Percentiles rank a stretch among this genome's conserved stretches.
phyloP scores from a whole-genome alignment of 2,329 filamentous ascomycete species.

The Xylogone sp. region DNA sequence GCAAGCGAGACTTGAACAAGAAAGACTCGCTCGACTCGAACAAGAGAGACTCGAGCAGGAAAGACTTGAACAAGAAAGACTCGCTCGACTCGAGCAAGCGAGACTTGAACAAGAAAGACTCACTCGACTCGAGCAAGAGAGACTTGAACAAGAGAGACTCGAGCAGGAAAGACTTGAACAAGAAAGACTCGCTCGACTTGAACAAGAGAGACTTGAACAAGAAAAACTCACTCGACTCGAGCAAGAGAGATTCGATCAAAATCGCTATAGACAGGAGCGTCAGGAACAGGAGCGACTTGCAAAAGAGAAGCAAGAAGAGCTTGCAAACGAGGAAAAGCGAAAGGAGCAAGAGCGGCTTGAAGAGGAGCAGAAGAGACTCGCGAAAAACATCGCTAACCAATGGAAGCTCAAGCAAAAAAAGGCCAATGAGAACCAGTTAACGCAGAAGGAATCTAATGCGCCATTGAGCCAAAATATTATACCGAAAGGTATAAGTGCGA shows the following conservation, averaged over 20 bases:
- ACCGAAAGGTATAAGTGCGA: conserved; percentile 7
- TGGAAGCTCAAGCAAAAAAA: conserved; percentile 9
- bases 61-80: conserved; percentile 2
- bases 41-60: not conserved
- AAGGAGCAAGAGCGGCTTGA: not conserved
- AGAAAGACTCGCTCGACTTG: conserved; percentile 3
- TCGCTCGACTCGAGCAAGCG: conserved; percentile 3
- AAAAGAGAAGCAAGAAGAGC: conserved; percentile 3
- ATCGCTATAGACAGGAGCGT: conserved; percentile 4
- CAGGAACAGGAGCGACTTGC: conserved; percentile 5
- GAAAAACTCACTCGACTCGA: conserved; percentile 6
- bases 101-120: conserved; percentile 31
- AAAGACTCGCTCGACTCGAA: not conserved
- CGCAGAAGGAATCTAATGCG: conserved; percentile 8
- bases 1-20: not conserved
- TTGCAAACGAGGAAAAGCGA: not conserved
- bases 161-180: conserved; percentile 2
- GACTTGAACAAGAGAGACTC: conserved; percentile 5
- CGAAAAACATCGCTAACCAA: conserved; percentile 11
- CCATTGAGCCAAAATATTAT: conserved; percentile 10
- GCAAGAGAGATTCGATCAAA: conserved; percentile 7
- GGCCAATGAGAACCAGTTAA: conserved; percentile 8
- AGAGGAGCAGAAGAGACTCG: no score
- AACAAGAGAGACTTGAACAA: conserved; percentile 3
- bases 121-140: conserved; percentile 29